A percentile compares a stretch with the other conserved stretches of the same genome.
Evolutionary conservation across 2,329 filamentous ascomycete species (phyloP).

Genomic region (Dryadomyces quercivorus): DNA sequence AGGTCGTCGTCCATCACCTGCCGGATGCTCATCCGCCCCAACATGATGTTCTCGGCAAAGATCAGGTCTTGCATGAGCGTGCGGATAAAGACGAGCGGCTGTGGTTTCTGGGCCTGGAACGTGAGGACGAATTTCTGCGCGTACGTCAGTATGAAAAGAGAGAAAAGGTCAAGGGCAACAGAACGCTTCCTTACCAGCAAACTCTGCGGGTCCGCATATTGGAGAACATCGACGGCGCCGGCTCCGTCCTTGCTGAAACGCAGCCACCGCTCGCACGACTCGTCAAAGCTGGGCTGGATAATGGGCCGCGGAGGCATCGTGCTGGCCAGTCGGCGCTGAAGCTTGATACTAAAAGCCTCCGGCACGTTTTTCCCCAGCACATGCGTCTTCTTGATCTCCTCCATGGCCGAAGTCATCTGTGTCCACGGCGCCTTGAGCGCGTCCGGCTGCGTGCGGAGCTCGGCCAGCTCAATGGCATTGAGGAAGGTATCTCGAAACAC

Average conservation of each 20-base stretch:
- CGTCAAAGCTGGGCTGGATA: slow-evolving; percentile 60
- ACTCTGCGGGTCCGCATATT: slow-evolving; percentile 56
- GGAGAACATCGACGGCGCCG: slow-evolving; percentile 54
- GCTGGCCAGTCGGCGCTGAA: slow-evolving; percentile 84
- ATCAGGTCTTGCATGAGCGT: slow-evolving; percentile 67
- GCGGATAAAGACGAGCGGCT: slow-evolving; percentile 73
- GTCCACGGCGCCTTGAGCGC: slow-evolving; percentile 39
- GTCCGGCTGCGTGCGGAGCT: slow-evolving; percentile 31
- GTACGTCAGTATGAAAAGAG: not conserved
- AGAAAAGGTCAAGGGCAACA: not conserved
- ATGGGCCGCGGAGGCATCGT: slow-evolving; percentile 89
- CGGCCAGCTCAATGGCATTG: slow-evolving; percentile 35
- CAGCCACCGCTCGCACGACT: slow-evolving; percentile 57
- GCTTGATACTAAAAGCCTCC: slow-evolving; percentile 77
- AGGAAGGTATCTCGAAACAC: slow-evolving; percentile 54
- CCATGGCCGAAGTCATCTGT: slow-evolving; percentile 36
- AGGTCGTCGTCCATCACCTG: slow-evolving; percentile 74
- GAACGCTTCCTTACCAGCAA: slow-evolving; percentile 43
- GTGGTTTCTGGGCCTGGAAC: slow-evolving; percentile 68
- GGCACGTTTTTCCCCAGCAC: slow-evolving; percentile 51
- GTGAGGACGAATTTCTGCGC: slow-evolving; percentile 56
- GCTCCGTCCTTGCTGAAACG: slow-evolving; percentile 61
- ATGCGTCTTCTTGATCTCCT: slow-evolving; percentile 46
- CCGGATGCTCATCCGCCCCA: slow-evolving; percentile 56
- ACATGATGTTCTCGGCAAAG: slow-evolving; percentile 57